Percentiles rank a stretch among this genome's conserved stretches.
Conservation (phyloP, 768 basidiomycete genomes). For the Psilocybe cubensis region DNA sequence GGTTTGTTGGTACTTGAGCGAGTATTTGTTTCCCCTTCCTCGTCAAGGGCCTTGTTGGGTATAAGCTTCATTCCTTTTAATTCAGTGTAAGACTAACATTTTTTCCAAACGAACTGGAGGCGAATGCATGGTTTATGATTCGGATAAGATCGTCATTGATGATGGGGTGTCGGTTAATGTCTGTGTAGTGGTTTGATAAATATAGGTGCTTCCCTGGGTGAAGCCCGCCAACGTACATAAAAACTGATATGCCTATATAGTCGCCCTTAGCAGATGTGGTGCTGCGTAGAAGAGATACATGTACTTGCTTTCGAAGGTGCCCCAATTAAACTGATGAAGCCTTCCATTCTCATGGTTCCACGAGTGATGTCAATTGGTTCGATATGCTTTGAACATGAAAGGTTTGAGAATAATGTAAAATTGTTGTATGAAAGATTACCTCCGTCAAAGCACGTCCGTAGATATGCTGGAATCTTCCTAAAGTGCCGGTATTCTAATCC, state of each 20-base stretch:
- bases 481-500: conserved; percentile 49
- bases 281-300: conserved; percentile 7
- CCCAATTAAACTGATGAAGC: conserved; percentile 86
- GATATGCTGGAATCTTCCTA: conserved; percentile 72
- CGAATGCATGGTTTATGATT: conserved; percentile 66
- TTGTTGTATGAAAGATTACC: conserved; percentile 40
- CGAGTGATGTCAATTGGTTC: conserved; percentile 59
- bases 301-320: conserved; percentile 74
- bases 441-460: conserved; percentile 75
- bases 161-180: conserved; percentile 79
- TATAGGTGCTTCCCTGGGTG: conserved; percentile 4
- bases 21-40: conserved; percentile 54
- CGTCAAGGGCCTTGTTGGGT: conserved; percentile 62
- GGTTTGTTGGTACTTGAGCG: conserved; percentile 40
- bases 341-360: conserved; percentile 63
- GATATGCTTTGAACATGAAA: conserved; percentile 55
- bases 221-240: conserved; percentile 59
- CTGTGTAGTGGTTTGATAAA: conserved; percentile 39
- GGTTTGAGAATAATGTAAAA: conserved; percentile 1
- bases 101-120: conserved; percentile 72
- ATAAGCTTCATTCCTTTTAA: not conserved
- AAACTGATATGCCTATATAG: conserved; percentile 77
- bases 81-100: conserved; percentile 48
- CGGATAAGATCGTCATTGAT: conserved; percentile 68
- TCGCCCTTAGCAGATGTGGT: conserved; percentile 16